Evolutionary conservation across 2,329 filamentous ascomycete species (phyloP).

Genomic region (Colletotrichum magnum): DNA sequence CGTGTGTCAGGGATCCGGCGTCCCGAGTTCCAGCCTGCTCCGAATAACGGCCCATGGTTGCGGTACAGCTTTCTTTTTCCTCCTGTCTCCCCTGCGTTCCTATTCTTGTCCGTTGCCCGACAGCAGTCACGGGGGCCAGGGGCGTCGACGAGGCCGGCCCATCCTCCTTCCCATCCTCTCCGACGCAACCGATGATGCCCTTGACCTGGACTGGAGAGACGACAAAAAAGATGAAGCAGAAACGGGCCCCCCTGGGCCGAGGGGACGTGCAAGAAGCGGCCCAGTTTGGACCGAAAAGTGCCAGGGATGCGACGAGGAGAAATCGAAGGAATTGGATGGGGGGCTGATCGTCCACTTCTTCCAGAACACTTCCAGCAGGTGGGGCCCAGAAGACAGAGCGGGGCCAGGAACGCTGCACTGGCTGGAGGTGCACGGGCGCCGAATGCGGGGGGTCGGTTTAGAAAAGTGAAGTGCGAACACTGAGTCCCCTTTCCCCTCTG

Average conservation of each 20-base stretch:
- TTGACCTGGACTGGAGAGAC: not conserved
- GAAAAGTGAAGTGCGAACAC: not conserved
- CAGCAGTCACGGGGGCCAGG: not conserved
- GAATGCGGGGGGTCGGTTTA: too few relatives aligned
- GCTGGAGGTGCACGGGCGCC: not conserved
- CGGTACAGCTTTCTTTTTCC: constrained; percentile 19
- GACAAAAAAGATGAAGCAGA: not conserved
- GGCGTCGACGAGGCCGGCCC: not conserved
- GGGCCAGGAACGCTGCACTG: constrained; percentile 6
- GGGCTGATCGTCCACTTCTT: constrained; percentile 28
- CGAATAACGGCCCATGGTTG: constrained; percentile 25
- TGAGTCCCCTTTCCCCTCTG: not conserved
- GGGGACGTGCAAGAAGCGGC: constrained; percentile 9
- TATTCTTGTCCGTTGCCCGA: constrained; percentile 13
- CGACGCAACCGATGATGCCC: not conserved
- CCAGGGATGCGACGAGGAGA: constrained; percentile 18
- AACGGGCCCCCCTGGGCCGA: not conserved
- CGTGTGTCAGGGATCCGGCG: constrained; percentile 1
- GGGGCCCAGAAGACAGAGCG: not conserved
- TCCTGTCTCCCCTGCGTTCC: not conserved
- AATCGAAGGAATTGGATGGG: constrained; percentile 23
- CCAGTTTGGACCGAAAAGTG: constrained; percentile 25
- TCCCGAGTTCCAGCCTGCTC: constrained; percentile 16
- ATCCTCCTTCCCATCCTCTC: not conserved
- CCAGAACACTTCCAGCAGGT: constrained; percentile 37